Evolutionary conservation across 1,139 yeast species (phyloP), one percentile per base, ranked within the genome.

Genomic region (Suhomyces panamericanus): DNA sequence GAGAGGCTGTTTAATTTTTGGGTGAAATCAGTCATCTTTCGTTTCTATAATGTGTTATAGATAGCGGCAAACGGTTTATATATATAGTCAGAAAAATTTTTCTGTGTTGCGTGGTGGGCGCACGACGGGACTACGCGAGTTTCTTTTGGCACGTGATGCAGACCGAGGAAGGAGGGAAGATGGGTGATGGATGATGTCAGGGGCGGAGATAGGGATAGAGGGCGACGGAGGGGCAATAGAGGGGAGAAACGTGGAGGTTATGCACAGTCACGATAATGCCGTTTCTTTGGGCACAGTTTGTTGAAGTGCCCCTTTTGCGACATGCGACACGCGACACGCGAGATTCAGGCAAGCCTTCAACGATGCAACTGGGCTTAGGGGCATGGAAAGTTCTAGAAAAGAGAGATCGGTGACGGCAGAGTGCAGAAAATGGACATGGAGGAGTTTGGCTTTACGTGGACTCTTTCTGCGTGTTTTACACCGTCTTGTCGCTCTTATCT

Each of bases 1-100:
- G 73, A 69, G 51, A 72, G 74, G 58, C 71, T 67, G 65, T 62
- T 67, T 75, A 72, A 68, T 58, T 71, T 65, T 60, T 69, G 68
- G 56, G 68, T 68, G 53, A 71, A 62, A 57, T 71, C 76, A 59
- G 75, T 56, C 77, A 71, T 71, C 40, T 39, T 49, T 20, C 29
- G 24, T 44, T 7, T 44, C 42, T 44, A 35, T 41, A 30, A 15
- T 10, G 16, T 6, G 27, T 9, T 17, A 37, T 17, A 32, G 24
- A 28, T 27, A 44, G 43, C 35, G 48, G 43, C 47, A 33, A 39
- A 33, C 29, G 35, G 28, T 42, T 44, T 32, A 35, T 42, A 42
- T 45, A 45, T 37, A 26, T 32, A 28, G 38, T 29, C 43, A 38
- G 45, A 44, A 44, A 45, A 45, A 28, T 45, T 45, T 45, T 45